phyloP scores from a whole-genome alignment of 1,284 basidiomycete genomes.

The Papiliotrema nemorosa region DNA sequence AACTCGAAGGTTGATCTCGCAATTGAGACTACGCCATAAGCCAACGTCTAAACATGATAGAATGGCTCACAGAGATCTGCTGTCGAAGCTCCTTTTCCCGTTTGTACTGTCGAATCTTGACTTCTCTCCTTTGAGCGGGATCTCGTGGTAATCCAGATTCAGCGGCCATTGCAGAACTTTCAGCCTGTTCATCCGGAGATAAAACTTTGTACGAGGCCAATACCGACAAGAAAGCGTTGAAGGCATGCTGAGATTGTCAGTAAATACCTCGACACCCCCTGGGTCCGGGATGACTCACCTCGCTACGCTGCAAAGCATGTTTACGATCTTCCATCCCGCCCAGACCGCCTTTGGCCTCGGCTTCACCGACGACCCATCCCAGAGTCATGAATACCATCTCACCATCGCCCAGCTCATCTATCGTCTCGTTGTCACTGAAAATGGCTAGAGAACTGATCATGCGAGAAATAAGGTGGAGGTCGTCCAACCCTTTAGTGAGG shows the following conservation, averaged over 20 bases:
- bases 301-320: constrained; percentile 56
- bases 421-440: constrained; percentile 79
- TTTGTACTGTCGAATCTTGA: constrained; percentile 83
- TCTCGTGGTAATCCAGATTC: constrained; percentile 56
- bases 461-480: constrained; percentile 45
- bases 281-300: constrained; percentile 55
- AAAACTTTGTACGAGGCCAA: constrained; percentile 70
- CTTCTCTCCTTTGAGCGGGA: constrained; percentile 66
- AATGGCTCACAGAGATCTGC: constrained; percentile 61
- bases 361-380: constrained; percentile 67
- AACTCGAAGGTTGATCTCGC: constrained; percentile 51
- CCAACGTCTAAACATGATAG: neutral
- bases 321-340: constrained; percentile 61
- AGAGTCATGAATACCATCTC: constrained; percentile 77
- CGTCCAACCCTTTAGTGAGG: constrained; percentile 29
- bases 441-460: constrained; percentile 57
- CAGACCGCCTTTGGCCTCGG: constrained; percentile 64
- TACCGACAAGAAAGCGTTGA: constrained; percentile 57
- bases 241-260: constrained; percentile 55
- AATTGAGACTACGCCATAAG: constrained; percentile 54
- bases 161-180: constrained; percentile 20
- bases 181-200: constrained; percentile 58
- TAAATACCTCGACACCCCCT: neutral
- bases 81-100: constrained; percentile 72
- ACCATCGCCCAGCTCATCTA: constrained; percentile 78